Base-by-base conservation (phyloP, 148 eudicot species). In the Arctostaphylos glauca region DNA sequence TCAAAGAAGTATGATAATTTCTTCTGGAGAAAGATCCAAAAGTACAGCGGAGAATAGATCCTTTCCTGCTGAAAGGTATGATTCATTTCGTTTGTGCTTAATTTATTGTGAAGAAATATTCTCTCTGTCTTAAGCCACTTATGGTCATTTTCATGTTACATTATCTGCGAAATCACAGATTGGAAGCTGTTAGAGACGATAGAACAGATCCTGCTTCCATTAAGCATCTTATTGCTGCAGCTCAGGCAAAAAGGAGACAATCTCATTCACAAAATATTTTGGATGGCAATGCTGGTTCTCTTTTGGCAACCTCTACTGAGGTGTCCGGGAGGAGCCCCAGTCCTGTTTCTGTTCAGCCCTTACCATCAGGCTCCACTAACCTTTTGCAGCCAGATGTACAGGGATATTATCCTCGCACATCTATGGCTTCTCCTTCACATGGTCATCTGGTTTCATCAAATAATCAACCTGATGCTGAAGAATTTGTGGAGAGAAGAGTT, bases 171-270 rank as follows among this genome's bases (percentile, higher is more conserved):
- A 75, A 49, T 43, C 13, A 67, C 88, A 96, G 99, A 86, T 48
- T 86, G 80, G 93, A 92, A 85, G 86, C 85, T 81, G 75, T 78
- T 54, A 83, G 49, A 81, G 88, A 85, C 23, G 91, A 88, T 46
- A 91, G 77, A 84, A 78, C 59, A 59, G 95, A 94, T 75, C 81
- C 93, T 68, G 88, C 83, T 16, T 94, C 99, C 75, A 94, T 96
- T 89, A 96, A 85, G 86, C 82, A 88, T 86, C 91, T 96, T 74
- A 96, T 96, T 81, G 99, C 98, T 50, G 98, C 92, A 87, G 98
- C 99, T 85, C 97, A 92, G 87, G 98, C 97, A 7, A 95, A 89
- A 85, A 92, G 93, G 82, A 88, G 88, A 80, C 91, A 89, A 87
- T 89, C 99, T 81, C 89, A 89, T 58, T 83, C 85, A 48, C 98